Conservation (phyloP, 2,329 filamentous ascomycete genomes). For the Sporothrix phasma region DNA sequence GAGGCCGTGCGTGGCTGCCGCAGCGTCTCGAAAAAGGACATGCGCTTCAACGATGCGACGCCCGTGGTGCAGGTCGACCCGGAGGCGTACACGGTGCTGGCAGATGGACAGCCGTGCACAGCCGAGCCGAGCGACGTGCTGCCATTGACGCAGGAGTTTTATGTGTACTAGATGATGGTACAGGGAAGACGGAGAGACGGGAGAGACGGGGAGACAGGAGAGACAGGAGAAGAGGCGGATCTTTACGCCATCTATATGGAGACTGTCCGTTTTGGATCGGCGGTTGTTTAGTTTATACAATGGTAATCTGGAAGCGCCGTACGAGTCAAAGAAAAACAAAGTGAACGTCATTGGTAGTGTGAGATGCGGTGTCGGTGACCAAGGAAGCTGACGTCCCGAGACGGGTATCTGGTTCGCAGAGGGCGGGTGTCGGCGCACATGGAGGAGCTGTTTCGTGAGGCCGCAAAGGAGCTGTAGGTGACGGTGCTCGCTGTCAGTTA, state of each 20-base stretch:
- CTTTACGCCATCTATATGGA: neutral
- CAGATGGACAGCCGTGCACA: conserved; percentile 63
- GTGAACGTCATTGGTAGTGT: neutral
- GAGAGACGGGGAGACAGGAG: too few relatives aligned
- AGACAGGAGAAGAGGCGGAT: neutral
- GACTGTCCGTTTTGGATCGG: neutral
- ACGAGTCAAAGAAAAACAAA: neutral
- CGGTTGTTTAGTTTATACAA: neutral
- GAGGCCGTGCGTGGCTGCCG: conserved; percentile 70
- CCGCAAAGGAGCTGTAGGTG: too few relatives aligned
- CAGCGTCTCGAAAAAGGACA: conserved; percentile 68
- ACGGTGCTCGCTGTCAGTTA: too few relatives aligned
- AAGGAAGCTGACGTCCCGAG: too few relatives aligned
- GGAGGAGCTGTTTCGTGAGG: too few relatives aligned
- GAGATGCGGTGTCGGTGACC: neutral
- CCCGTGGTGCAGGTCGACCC: conserved; percentile 87
- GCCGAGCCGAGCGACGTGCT: conserved; percentile 62
- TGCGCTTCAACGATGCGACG: conserved; percentile 79
- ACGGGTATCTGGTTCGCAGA: too few relatives aligned
- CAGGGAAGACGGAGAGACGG: too few relatives aligned
- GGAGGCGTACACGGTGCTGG: conserved; percentile 79
- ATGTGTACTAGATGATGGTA: conserved; percentile 51
- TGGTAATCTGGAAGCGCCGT: neutral
- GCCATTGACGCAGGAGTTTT: conserved; percentile 69
- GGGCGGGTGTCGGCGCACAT: too few relatives aligned